These are phyloP conservation scores for Chalara sp. DNA, from an alignment of 2,329 filamentous ascomycete genomes.

Conservation along the genomic window DNA sequence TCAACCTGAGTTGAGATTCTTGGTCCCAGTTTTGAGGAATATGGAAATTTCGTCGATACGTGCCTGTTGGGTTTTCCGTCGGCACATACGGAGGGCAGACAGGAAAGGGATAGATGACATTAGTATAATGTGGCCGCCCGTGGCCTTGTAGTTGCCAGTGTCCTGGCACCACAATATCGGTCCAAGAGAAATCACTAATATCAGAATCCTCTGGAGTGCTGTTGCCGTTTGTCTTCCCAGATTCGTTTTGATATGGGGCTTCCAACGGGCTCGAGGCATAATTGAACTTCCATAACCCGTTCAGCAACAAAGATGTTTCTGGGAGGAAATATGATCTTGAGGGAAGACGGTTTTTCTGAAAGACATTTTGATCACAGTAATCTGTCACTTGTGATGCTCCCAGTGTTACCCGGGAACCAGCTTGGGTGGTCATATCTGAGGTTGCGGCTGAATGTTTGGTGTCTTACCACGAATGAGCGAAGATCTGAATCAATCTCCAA, in stretches of 20 bases:
- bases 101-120: constrained; percentile 59
- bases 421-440: too few relatives aligned
- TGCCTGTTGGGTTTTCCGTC: constrained; percentile 47
- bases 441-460: too few relatives aligned
- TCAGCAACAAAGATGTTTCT: constrained; percentile 41
- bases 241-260: constrained; percentile 28
- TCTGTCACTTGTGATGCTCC: constrained; percentile 23
- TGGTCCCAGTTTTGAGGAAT: constrained; percentile 34
- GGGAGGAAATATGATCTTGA: constrained; percentile 47
- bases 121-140: constrained; percentile 58
- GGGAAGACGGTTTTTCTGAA: constrained; percentile 46
- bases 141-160: constrained; percentile 67
- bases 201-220: too few relatives aligned
- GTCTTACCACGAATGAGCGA: too few relatives aligned
- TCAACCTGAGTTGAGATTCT: constrained; percentile 49
- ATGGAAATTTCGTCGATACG: constrained; percentile 41
- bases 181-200: not conserved
- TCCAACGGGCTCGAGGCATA: constrained; percentile 39
- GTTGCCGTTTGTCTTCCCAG: not conserved
- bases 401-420: too few relatives aligned
- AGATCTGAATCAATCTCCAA: too few relatives aligned
- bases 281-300: constrained; percentile 52
- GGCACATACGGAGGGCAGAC: constrained; percentile 54
- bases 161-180: constrained; percentile 50
- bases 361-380: constrained; percentile 43